Conservation (phyloP, 192 early-diverging fungal species). For the Gryganskiella cystojenkinii region DNA sequence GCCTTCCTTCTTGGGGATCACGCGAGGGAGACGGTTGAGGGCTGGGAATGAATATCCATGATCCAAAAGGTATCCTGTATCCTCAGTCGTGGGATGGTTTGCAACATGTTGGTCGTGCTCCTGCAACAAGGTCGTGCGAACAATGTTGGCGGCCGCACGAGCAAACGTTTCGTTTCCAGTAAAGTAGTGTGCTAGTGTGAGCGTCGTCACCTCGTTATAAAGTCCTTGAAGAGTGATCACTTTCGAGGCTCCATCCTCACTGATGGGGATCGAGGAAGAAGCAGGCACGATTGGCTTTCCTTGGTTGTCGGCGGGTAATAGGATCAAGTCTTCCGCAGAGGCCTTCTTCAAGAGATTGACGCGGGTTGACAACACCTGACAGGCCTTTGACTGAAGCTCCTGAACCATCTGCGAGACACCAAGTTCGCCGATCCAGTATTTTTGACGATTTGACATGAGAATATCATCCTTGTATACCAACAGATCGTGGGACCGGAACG, state of each 20-base stretch:
- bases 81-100: constrained; percentile 52
- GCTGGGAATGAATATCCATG: constrained; percentile 72
- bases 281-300: constrained; percentile 32
- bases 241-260: constrained; percentile 32
- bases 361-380: constrained; percentile 21
- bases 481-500: constrained; percentile 58
- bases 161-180: constrained; percentile 63
- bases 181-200: constrained; percentile 65
- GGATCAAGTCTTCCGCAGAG: constrained; percentile 34
- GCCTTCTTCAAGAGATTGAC: constrained; percentile 41
- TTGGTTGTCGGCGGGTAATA: constrained; percentile 27
- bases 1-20: constrained; percentile 57
- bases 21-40: constrained; percentile 60
- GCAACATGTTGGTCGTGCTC: constrained; percentile 60
- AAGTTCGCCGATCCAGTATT: constrained; percentile 64
- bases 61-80: constrained; percentile 63
- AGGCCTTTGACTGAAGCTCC: constrained; percentile 44
- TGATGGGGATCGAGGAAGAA: background rate
- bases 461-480: constrained; percentile 62
- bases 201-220: constrained; percentile 63
- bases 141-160: constrained; percentile 63
- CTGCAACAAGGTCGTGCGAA: constrained; percentile 62
- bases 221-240: constrained; percentile 47
- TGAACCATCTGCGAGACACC: constrained; percentile 55
- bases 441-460: constrained; percentile 58